Evolutionary conservation across 2,329 filamentous ascomycete genomes (phyloP), one percentile per base, ranked within the genome.

Genomic region (Pseudogymnoascus pannorum): DNA sequence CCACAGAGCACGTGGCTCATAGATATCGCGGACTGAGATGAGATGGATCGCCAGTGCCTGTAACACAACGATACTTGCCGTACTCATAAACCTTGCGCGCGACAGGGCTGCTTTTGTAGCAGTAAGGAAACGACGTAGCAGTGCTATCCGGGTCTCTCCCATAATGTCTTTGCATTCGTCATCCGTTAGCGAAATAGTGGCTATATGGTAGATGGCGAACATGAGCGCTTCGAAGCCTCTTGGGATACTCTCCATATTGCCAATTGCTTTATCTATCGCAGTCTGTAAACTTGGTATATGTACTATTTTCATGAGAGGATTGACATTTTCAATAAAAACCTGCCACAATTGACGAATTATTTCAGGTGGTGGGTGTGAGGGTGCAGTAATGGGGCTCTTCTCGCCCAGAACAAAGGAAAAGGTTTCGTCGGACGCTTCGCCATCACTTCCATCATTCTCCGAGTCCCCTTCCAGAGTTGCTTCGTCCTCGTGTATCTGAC

Each of bases 261-360:
- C 78, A 7, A 79, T 77, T 14, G 84, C 85, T 63, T 86, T 82
- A 61, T 88, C 81, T 42, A 90, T 81, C 60, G 80, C 81, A n/a
- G 72, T 75, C 69, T 88, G 85, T 1, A 88, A 73, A 1, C 79
- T 87, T 0, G 85, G 85, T 0, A 83, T 80, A 68, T 89, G 87
- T 0, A 83, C 85, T 62, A 89, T 76, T 67, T 88, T 89, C 42
- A 88, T 76, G 6, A 90, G 71, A 0, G 87, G 85, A 66, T 89
- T 85, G 66, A 89, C 81, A 66, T 88, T 88, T 64, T 83, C 81
- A 59, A 88, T 78, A 68, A 87, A 89, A 16, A 83, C 78, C 71
- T 88, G 84, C 86, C 87, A 89, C 36, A 86, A 74, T 66, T 84
- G 81, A 63, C 84, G 79, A 60, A 85, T 84, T 62, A 83, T 80